Base-by-base conservation (phyloP, 169 alveolate species). In the Babesia bovis region DNA sequence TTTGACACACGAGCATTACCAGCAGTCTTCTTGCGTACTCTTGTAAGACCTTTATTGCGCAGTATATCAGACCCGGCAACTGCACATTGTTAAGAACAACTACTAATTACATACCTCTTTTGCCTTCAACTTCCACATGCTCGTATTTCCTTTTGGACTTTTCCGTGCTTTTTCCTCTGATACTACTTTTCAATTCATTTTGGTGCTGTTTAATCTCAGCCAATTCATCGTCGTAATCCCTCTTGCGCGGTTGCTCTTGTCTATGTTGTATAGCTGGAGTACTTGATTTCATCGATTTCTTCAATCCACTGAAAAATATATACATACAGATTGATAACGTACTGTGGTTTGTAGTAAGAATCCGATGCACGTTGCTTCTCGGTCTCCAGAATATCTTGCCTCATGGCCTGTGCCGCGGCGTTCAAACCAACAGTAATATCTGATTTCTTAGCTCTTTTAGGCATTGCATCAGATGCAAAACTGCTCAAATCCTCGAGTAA, bases 1-100 rank as follows among this genome's bases (percentile, higher is more conserved):
- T 94, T 90, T 66, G 91, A 91, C 21, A 94, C 98, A 55, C 98
- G 90, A 38, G 98, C 96, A 81, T 95, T 94, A 12, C 97, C 95
- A 44, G 92, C 95, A n/a, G 91, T 92, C 90, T 94, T 93, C 91
- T 93, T 91, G 57, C 98, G 90, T 84, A 93, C 92, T 30, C 97
- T 66, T 30, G 94, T 91, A 38, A 95, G 83, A 15, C 98, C 98
- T 58, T 85, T 94, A 51, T 92, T 92, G 78, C 92, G 92, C 86
- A 90, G 68, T 44, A 95, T 95, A 42, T 89, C 93, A 58, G 88
- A 83, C 58, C 75, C 73, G 21, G 71, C 72, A n/a, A 33, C 85
- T 73, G 66, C 52, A 51, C 75, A 61, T 52, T 17, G 7, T 17
- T 36, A 4, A 5, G 26, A 0, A 9, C 13, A 33, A 12, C 6